phyloP scores from a whole-genome alignment of 192 early-diverging fungal genomes.

The Rhizoclosmatium sp. region DNA sequence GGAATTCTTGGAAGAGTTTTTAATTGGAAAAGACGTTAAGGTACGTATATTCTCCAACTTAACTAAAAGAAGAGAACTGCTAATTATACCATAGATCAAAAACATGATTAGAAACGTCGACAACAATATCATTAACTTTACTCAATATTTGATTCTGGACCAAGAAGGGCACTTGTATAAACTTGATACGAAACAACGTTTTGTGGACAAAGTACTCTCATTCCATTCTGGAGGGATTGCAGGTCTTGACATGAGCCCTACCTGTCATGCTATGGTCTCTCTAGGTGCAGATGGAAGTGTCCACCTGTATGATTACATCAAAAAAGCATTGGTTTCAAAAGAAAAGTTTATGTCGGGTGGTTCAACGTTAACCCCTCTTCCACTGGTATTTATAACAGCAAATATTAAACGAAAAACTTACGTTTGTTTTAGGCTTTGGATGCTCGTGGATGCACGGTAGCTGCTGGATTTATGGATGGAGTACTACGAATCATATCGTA shows the following conservation, averaged over 20 bases:
- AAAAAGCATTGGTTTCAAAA: conserved; percentile 39
- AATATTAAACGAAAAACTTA: background rate
- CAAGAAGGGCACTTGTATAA: conserved; percentile 52
- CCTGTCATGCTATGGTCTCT: conserved; percentile 53
- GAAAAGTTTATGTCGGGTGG: conserved; percentile 48
- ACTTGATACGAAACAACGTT: conserved; percentile 58
- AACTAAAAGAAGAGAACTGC: too few species aligned
- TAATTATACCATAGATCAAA: background rate
- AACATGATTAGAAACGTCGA: conserved; percentile 59
- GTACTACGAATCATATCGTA: conserved; percentile 58
- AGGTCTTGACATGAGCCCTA: conserved; percentile 53
- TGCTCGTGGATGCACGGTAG: conserved; percentile 52
- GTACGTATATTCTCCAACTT: conserved; percentile 26
- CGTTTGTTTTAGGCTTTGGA: conserved; percentile 35
- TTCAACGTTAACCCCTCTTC: conserved; percentile 50
- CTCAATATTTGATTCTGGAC: conserved; percentile 62
- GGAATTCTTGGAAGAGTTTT: conserved; percentile 65
- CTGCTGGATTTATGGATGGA: conserved; percentile 65
- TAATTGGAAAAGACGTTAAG: conserved; percentile 67
- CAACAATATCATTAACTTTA: conserved; percentile 32
- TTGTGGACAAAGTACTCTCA: conserved; percentile 51
- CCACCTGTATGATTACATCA: conserved; percentile 57
- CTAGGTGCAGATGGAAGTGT: conserved; percentile 60
- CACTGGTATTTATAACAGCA: conserved; percentile 42
- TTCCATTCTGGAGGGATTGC: conserved; percentile 61